Evolutionary conservation across 106 monocot genomes (phyloP).

Genomic region (Acorus gramineus): DNA sequence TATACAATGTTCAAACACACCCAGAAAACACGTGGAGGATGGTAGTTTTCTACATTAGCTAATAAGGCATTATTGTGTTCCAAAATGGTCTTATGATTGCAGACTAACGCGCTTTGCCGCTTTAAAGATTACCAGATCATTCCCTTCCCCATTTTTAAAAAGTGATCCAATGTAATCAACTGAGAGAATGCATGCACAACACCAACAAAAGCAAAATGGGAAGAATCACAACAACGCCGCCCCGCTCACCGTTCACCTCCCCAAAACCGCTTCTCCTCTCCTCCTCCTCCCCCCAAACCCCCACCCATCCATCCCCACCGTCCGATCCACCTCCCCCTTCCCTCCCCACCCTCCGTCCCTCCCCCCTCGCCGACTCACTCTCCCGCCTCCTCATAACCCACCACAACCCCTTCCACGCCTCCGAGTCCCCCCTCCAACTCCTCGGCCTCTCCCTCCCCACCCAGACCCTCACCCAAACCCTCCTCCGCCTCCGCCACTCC

Average conservation of each 20-base stretch:
- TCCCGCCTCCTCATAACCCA: slow-evolving; percentile 59
- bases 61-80: too few species aligned
- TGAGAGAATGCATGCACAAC: too few species aligned
- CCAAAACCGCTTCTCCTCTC: not conserved
- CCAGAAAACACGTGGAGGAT: too few species aligned
- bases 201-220: too few species aligned
- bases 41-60: too few species aligned
- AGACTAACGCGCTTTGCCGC: too few species aligned
- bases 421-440: slow-evolving; percentile 79
- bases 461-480: slow-evolving; percentile 54
- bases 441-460: slow-evolving; percentile 34
- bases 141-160: too few species aligned
- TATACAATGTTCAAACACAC: too few species aligned
- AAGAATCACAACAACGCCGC: slow-evolving; percentile 7
- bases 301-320: not conserved
- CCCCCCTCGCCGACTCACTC: slow-evolving; percentile 46
- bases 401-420: slow-evolving; percentile 95
- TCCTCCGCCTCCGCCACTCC: slow-evolving; percentile 78
- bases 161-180: too few species aligned
- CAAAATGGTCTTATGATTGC: too few species aligned
- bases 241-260: not conserved
- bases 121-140: too few species aligned
- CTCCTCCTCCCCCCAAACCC: slow-evolving; percentile 1
- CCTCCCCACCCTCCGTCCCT: slow-evolving; percentile 24
- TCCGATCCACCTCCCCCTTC: slow-evolving; percentile 10